Conservation (phyloP, 352 stramenopile genomes). For the Phytophthora tubulina region DNA sequence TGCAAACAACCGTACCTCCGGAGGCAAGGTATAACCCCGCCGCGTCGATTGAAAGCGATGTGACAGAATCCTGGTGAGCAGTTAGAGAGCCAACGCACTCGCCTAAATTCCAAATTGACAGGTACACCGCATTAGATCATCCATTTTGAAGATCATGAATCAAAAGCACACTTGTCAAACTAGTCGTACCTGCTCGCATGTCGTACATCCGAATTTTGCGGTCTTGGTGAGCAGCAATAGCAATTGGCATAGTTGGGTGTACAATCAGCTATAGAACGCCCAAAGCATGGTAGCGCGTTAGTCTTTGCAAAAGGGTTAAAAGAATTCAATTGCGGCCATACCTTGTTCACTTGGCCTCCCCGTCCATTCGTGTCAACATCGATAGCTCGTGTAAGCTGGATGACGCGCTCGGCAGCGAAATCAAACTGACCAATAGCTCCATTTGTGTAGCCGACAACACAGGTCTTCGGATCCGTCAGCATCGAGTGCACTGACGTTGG, state of each 20-base stretch:
- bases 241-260: constrained; percentile 87
- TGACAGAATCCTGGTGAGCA: constrained; percentile 86
- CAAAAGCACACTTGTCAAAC: background rate
- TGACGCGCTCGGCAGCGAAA: constrained; percentile 79
- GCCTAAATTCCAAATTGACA: constrained; percentile 38
- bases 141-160: background rate
- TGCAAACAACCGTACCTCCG: constrained; percentile 52
- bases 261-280: constrained; percentile 50
- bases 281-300: background rate
- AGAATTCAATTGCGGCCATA: constrained; percentile 17
- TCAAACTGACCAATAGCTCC: constrained; percentile 76
- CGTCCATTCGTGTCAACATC: constrained; percentile 72
- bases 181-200: constrained; percentile 63
- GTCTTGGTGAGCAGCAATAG: constrained; percentile 85
- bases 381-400: constrained; percentile 74
- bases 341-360: constrained; percentile 84
- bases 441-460: constrained; percentile 82
- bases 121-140: background rate
- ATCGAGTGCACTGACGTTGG: constrained; percentile 81
- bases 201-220: constrained; percentile 89
- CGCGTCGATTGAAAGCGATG: constrained; percentile 82
- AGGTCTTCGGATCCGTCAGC: constrained; percentile 82
- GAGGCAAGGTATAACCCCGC: constrained; percentile 80
- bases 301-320: background rate
- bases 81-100: constrained; percentile 82